A percentile compares a stretch with the other conserved stretches of the same genome.
Conservation (phyloP, 768 basidiomycete species). For the Favolaschia claudopus region DNA sequence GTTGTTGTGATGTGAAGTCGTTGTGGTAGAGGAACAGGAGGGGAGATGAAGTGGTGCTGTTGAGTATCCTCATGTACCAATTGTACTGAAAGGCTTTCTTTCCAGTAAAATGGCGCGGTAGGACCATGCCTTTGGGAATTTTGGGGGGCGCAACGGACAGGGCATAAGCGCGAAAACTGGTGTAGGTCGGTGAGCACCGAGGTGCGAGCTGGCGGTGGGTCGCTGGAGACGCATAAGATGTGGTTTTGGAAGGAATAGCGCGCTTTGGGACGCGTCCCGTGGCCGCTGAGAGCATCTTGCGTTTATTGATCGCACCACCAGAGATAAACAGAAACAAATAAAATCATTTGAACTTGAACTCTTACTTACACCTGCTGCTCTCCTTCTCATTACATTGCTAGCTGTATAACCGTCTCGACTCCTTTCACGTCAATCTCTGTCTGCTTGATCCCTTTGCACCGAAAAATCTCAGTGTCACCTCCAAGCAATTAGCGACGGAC, state of each 20-base stretch:
- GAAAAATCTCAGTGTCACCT: no score
- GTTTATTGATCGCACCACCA: no score
- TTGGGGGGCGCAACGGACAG: slow-evolving; percentile 63
- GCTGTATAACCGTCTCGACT: no score
- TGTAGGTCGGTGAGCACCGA: background rate
- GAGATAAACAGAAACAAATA: no score
- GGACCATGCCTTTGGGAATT: slow-evolving; percentile 58
- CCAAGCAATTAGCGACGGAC: background rate
- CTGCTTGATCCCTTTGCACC: background rate
- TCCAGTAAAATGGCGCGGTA: slow-evolving; percentile 74
- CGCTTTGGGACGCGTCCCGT: slow-evolving; percentile 10
- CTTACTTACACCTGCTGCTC: no score
- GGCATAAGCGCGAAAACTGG: slow-evolving; percentile 46
- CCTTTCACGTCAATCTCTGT: no score
- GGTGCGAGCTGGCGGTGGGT: background rate
- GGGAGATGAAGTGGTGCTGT: slow-evolving; percentile 61
- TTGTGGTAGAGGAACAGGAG: slow-evolving; percentile 82
- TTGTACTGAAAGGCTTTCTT: slow-evolving; percentile 85
- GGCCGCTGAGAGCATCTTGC: background rate
- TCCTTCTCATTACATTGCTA: no score
- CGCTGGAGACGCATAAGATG: background rate
- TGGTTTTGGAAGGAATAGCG: background rate
- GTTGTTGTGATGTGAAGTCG: slow-evolving; percentile 73
- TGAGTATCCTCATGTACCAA: slow-evolving; percentile 79
- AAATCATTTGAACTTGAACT: no score